Evolutionary conservation across 1,284 basidiomycete genomes (phyloP), one percentile per base, ranked within the genome.

Genomic region (Fomitopsis pinicola): DNA sequence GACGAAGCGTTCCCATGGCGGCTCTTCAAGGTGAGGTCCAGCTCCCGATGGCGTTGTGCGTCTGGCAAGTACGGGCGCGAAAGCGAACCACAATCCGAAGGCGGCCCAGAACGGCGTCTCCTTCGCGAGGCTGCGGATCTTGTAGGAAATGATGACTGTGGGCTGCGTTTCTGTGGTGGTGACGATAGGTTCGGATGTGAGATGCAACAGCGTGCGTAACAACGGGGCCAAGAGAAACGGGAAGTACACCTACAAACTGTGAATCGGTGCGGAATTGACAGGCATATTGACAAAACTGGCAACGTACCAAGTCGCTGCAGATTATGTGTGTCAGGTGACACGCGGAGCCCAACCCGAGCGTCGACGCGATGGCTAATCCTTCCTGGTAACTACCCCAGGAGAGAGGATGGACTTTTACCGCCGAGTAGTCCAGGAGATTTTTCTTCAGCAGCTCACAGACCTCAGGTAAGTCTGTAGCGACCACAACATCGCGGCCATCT

Each of bases 21-120:
- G 35, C 6, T n/a, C 57, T 5, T 50, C 26, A 2, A 1, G 1
- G 22, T 40, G 6, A 19, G 8, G 26, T 1, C 1, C 9, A 14
- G 19, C 30, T 15, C 8, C 14, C 26, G 30, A 15, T 3, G 15
- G 7, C 14, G 33, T 14, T 15, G 8, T 12, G 1, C 36, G 26
- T 14, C 72, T 77, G 12, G 70, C 71, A 8, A 89, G 74, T 3
- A 93, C 86, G 1, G 89, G 86, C 48, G 75, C 70, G 63, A 89
- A 91, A 8, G 79, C 72, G 75, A 94, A 95, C 92, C 91, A 95
- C 1, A 89, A 73, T 17, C 92, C 91, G 65, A 95, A 90, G 0
- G 88, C 87, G 12, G 80, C 78, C 92, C 92, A 95, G 72, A 95
- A 95, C 0, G 87, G 79, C 1, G 85, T 79, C 70, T 95, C 93